Evolutionary conservation across 2,329 filamentous ascomycete species (phyloP).

Genomic region (Trichoderma asperellum): DNA sequence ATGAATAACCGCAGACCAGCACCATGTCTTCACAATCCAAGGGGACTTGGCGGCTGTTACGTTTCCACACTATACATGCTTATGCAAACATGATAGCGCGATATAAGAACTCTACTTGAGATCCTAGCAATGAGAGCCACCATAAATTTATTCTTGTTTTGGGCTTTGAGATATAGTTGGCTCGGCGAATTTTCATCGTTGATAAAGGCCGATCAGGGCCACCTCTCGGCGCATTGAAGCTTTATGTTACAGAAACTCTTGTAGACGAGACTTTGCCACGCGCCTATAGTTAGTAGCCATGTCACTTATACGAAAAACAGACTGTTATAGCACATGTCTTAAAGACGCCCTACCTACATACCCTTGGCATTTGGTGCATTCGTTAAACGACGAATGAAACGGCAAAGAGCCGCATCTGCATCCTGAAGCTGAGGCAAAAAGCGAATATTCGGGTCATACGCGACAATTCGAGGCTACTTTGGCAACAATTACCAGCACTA

Average conservation of each 20-base stretch:
- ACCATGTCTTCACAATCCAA: conserved; percentile 3
- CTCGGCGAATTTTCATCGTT: neutral
- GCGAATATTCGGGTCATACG: neutral
- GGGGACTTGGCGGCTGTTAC: neutral
- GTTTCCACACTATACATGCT: neutral
- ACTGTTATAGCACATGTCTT: neutral
- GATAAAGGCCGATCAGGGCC: neutral
- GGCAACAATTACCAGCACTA: neutral
- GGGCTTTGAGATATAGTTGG: neutral
- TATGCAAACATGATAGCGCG: neutral
- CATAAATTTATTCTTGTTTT: neutral
- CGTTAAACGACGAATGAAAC: neutral
- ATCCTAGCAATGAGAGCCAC: neutral
- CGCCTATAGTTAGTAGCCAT: neutral
- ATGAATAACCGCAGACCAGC: neutral
- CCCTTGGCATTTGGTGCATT: neutral
- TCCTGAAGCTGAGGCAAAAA: neutral
- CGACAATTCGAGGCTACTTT: neutral
- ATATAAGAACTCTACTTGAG: neutral
- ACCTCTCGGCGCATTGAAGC: neutral
- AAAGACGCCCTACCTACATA: neutral
- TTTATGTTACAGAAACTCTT: neutral
- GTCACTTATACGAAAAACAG: neutral
- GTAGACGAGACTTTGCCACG: neutral
- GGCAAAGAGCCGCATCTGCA: neutral